A percentile compares a stretch with the other conserved stretches of the same genome.
phyloP scores from a whole-genome alignment of 345 rosid species.

The Aquilaria sinensis region DNA sequence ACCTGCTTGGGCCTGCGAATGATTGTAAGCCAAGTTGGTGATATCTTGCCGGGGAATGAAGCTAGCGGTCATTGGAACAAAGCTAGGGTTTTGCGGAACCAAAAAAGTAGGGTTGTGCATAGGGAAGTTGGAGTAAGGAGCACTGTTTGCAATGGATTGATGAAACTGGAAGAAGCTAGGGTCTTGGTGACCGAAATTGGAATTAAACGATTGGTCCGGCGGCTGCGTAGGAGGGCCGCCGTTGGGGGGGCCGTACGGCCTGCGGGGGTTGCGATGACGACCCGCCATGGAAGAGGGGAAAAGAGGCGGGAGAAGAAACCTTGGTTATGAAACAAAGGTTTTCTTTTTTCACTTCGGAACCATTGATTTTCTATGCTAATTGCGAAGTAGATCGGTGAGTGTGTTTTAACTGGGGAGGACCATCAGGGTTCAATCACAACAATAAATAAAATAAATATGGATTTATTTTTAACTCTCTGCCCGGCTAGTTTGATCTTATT shows the following conservation, averaged over 20 bases:
- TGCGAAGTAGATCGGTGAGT: too few relatives aligned
- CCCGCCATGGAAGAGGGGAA: too few relatives aligned
- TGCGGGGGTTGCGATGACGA: slow-evolving; percentile 1
- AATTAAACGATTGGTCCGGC: slow-evolving; percentile 12
- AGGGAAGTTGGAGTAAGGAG: slow-evolving; percentile 19
- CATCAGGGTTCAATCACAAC: too few relatives aligned
- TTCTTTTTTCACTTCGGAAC: too few relatives aligned
- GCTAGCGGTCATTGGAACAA: slow-evolving; percentile 25
- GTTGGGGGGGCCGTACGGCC: slow-evolving; percentile 17
- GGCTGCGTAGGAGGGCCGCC: slow-evolving; percentile 20
- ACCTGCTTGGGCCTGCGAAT: slow-evolving; percentile 13
- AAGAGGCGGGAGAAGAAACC: too few relatives aligned
- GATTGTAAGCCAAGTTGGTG: slow-evolving; percentile 15
- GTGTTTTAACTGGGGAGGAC: too few relatives aligned
- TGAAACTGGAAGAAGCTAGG: slow-evolving; percentile 25
- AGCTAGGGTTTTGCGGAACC: slow-evolving; percentile 20
- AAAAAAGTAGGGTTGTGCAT: slow-evolving; percentile 24
- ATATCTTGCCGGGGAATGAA: slow-evolving; percentile 15
- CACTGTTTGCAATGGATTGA: slow-evolving; percentile 23
- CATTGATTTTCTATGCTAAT: too few relatives aligned
- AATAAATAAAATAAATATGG: too few relatives aligned
- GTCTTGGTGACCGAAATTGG: slow-evolving; percentile 24
- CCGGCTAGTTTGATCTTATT: too few relatives aligned
- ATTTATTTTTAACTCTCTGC: too few relatives aligned
- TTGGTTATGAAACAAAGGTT: too few relatives aligned